Evolutionary conservation across 306 rosid genomes (phyloP).

Genomic region (Casuarina cunninghamiana): DNA sequence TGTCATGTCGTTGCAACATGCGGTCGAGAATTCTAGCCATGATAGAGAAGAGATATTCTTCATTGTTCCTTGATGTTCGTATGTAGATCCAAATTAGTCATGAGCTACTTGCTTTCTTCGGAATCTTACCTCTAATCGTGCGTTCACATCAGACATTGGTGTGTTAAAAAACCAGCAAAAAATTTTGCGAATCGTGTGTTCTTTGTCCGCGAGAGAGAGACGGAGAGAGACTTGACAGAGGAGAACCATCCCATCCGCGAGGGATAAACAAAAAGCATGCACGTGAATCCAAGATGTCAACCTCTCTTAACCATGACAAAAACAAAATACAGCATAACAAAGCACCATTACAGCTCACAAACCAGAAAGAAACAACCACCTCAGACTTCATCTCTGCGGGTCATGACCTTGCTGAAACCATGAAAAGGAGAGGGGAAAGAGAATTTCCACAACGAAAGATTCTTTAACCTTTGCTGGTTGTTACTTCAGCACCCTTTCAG

Average conservation of each 20-base stretch:
- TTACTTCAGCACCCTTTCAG: conserved; percentile 46
- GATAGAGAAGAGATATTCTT: too few relatives aligned
- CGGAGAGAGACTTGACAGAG: conserved; percentile 2
- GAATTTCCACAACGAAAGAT: conserved; percentile 34
- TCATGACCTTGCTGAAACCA: conserved; percentile 34
- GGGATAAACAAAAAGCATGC: conserved; percentile 35
- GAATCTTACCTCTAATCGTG: too few relatives aligned
- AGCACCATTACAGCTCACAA: conserved; percentile 6
- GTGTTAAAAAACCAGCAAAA: too few relatives aligned
- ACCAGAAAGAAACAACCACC: conserved; percentile 27
- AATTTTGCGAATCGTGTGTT: too few relatives aligned
- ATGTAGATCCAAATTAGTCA: too few relatives aligned
- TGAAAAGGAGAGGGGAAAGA: conserved; percentile 5
- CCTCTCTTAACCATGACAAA: conserved; percentile 38
- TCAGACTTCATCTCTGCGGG: conserved; percentile 8
- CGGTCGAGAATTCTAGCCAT: too few relatives aligned
- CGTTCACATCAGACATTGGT: too few relatives aligned
- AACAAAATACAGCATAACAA: conserved; percentile 33
- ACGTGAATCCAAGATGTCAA: conserved; percentile 53
- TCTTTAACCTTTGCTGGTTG: conserved; percentile 12
- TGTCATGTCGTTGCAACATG: too few relatives aligned
- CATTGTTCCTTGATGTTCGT: too few relatives aligned
- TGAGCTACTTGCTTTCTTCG: too few relatives aligned
- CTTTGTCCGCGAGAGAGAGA: neutral
- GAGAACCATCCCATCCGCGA: conserved; percentile 19